Evolutionary conservation across 345 rosid species (phyloP).

Genomic region (Abelmoschus esculentus): DNA sequence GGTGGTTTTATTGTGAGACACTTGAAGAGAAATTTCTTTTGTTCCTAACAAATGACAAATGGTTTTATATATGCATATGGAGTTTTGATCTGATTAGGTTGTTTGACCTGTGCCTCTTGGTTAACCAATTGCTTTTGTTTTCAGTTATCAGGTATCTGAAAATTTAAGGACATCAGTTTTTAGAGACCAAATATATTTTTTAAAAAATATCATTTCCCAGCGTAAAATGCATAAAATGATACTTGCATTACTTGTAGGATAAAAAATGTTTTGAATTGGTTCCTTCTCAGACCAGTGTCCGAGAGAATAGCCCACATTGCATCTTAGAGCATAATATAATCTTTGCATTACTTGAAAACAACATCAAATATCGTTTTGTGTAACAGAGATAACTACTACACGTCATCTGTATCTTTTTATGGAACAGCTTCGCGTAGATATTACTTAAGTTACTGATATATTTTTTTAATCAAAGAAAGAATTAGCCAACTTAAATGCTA

Average conservation of each 20-base stretch:
- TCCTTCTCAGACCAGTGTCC: background rate
- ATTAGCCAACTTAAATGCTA: background rate
- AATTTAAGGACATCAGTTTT: background rate
- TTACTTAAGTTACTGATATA: background rate
- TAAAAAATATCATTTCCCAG: background rate
- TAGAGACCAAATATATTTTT: no score
- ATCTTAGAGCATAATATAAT: background rate
- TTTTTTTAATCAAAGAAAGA: background rate
- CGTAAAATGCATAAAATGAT: background rate
- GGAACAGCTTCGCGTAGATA: background rate
- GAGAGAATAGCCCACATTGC: background rate
- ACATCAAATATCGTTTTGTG: background rate
- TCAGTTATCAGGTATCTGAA: no score
- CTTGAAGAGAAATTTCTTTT: background rate
- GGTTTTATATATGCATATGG: background rate
- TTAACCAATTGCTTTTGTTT: no score
- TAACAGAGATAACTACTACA: background rate
- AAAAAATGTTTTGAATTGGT: background rate
- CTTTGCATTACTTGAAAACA: constrained; percentile 1
- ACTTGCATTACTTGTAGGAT: background rate
- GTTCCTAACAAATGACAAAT: constrained; percentile 2
- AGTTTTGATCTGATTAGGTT: background rate
- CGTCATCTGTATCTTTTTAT: background rate
- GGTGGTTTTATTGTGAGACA: background rate
- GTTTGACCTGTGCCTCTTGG: no score